phyloP scores from a whole-genome alignment of 768 basidiomycete species.

The Tylopilus sp. region DNA sequence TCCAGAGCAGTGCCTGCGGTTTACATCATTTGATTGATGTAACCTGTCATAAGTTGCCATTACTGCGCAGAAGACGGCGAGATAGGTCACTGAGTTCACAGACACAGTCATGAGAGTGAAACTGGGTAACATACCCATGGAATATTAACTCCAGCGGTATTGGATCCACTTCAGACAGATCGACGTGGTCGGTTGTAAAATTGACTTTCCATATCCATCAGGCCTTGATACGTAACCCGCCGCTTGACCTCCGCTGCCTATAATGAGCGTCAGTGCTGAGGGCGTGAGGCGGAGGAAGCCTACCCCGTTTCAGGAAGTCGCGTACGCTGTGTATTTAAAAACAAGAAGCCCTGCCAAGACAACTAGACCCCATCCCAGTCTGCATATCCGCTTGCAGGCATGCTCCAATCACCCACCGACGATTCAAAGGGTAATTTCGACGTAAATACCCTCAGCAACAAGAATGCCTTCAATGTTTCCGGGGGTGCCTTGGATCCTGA shows the following conservation, averaged over 20 bases:
- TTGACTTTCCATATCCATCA: not conserved
- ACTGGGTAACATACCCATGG: too few species aligned
- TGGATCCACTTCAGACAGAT: not conserved
- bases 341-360: not conserved
- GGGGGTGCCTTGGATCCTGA: not conserved
- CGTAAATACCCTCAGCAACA: conserved; percentile 5
- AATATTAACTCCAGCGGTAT: not conserved
- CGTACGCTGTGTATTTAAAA: not conserved
- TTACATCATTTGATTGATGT: not conserved
- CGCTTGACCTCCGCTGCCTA: not conserved
- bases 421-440: conserved; percentile 2
- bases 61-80: not conserved
- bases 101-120: too few species aligned
- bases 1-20: not conserved
- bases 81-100: too few species aligned
- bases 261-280: not conserved
- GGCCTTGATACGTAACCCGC: conserved; percentile 1
- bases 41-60: not conserved
- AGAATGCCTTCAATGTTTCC: not conserved
- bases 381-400: not conserved
- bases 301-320: conserved; percentile 1
- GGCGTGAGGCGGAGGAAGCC: not conserved
- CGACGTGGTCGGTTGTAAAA: not conserved
- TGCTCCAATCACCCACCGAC: conserved; percentile 3
- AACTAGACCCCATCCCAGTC: conserved; percentile 6